These are phyloP conservation scores for Amesomyces nigricolor DNA, from an alignment of 2,329 filamentous ascomycete species.

Conservation along the genomic window DNA sequence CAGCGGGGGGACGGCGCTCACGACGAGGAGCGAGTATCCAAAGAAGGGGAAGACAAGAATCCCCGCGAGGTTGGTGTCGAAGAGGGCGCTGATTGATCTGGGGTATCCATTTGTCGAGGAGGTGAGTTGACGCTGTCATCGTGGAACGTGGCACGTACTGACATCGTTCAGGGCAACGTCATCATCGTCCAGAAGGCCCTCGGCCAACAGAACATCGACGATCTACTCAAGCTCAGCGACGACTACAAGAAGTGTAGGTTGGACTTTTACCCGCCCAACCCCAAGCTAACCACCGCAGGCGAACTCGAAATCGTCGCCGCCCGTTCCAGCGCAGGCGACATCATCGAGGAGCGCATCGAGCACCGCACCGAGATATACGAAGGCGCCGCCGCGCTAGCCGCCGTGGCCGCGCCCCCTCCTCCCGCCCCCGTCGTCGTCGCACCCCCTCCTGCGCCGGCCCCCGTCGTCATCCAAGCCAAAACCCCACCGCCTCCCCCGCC, in stretches of 20 bases:
- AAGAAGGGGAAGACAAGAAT: constrained; percentile 88
- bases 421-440: constrained; percentile 9
- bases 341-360: constrained; percentile 46
- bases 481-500: constrained; percentile 28
- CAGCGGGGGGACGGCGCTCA: constrained; percentile 43
- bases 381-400: constrained; percentile 21
- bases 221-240: constrained; percentile 77
- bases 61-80: constrained; percentile 72
- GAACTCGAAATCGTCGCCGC: constrained; percentile 42
- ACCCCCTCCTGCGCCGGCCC: constrained; percentile 23
- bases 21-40: constrained; percentile 58
- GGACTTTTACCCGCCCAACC: background rate
- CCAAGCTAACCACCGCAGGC: constrained; percentile 29
- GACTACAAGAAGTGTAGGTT: constrained; percentile 59
- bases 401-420: constrained; percentile 23
- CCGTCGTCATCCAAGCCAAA: constrained; percentile 32
- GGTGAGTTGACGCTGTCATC: constrained; percentile 43
- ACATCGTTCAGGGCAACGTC: constrained; percentile 61
- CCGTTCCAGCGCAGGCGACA: constrained; percentile 42
- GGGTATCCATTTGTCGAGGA: constrained; percentile 85
- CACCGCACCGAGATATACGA: constrained; percentile 29
- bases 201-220: constrained; percentile 85
- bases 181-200: constrained; percentile 79
- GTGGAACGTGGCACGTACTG: constrained; percentile 23
- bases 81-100: constrained; percentile 73